These are phyloP conservation scores for Triticum turgidum DNA, from an alignment of 176 grass and related monocot species.

Conservation along the genomic window DNA sequence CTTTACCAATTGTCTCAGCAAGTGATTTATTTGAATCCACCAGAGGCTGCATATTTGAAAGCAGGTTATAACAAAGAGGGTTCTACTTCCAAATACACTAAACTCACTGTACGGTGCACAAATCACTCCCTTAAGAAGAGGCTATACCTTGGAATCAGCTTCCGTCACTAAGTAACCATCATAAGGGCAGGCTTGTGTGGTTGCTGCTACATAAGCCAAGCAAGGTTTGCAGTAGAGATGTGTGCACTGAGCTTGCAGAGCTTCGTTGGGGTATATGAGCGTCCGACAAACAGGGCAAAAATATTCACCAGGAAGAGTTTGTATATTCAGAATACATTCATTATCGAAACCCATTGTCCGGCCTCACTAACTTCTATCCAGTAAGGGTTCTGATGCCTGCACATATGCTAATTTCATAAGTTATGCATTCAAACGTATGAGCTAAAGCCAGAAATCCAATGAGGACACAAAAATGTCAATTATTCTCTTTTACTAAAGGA, in stretches of 20 bases:
- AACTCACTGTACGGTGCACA: background rate
- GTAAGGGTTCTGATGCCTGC: constrained; percentile 37
- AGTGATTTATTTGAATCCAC: constrained; percentile 77
- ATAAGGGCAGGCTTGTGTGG: constrained; percentile 94
- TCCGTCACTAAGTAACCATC: constrained; percentile 97
- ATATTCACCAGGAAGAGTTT: constrained; percentile 97
- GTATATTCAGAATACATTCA: constrained; percentile 88
- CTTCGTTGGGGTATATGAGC: constrained; percentile 82
- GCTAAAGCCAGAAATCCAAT: constrained; percentile 9
- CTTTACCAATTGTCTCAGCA: constrained; percentile 72
- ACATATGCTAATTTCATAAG: background rate
- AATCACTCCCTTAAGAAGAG: constrained; percentile 1
- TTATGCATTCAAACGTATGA: background rate
- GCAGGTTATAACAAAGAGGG: constrained; percentile 12
- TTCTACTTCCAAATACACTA: constrained; percentile 10
- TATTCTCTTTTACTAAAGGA: background rate
- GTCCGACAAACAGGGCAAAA: constrained; percentile 99
- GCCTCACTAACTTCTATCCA: background rate
- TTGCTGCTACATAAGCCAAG: constrained; percentile 82
- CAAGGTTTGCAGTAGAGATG: constrained; percentile 99
- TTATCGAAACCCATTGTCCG: constrained; percentile 88
- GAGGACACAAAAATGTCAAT: background rate
- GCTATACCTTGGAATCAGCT: constrained; percentile 87
- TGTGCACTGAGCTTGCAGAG: constrained; percentile 87
- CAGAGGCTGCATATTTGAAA: constrained; percentile 66